A percentile compares a stretch with the other conserved stretches of the same genome.
phyloP scores from a whole-genome alignment of 2,329 filamentous ascomycete species.

The Hymenoscyphus salicellus region DNA sequence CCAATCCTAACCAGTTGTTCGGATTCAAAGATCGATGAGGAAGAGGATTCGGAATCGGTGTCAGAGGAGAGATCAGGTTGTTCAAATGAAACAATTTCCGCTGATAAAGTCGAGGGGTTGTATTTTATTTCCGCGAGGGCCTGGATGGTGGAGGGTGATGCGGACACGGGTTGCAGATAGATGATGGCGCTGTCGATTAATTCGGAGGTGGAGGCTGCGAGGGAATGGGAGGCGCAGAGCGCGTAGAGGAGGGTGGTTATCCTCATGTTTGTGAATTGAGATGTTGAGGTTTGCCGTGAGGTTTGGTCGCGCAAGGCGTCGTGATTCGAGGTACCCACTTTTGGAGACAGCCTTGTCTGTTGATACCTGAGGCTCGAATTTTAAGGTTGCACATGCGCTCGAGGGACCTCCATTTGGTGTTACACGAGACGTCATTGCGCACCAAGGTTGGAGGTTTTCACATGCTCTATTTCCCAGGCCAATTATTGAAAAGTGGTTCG shows the following conservation, averaged over 20 bases:
- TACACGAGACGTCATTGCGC: no score
- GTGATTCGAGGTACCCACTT: background rate
- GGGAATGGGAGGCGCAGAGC: slow-evolving; percentile 32
- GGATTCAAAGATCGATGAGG: background rate
- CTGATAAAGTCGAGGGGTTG: slow-evolving; percentile 45
- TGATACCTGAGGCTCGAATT: background rate
- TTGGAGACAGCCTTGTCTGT: background rate
- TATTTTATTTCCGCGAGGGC: slow-evolving; percentile 58
- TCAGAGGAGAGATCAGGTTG: background rate
- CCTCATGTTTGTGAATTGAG: slow-evolving; percentile 24
- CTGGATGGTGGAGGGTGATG: slow-evolving; percentile 27
- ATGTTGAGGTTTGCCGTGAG: background rate
- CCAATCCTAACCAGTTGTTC: slow-evolving; percentile 54
- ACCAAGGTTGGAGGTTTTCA: no score
- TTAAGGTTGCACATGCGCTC: background rate
- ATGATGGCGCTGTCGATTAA: slow-evolving; percentile 37
- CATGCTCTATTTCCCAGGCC: no score
- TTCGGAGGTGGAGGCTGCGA: slow-evolving; percentile 31
- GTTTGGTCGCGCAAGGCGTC: background rate
- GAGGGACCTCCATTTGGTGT: no score
- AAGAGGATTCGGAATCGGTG: no score
- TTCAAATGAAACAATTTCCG: slow-evolving; percentile 41
- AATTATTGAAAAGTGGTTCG: background rate
- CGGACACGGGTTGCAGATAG: slow-evolving; percentile 32
- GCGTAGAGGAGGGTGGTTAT: slow-evolving; percentile 45